phyloP scores from a whole-genome alignment of 106 monocot species.

The Dendrobium nobile region DNA sequence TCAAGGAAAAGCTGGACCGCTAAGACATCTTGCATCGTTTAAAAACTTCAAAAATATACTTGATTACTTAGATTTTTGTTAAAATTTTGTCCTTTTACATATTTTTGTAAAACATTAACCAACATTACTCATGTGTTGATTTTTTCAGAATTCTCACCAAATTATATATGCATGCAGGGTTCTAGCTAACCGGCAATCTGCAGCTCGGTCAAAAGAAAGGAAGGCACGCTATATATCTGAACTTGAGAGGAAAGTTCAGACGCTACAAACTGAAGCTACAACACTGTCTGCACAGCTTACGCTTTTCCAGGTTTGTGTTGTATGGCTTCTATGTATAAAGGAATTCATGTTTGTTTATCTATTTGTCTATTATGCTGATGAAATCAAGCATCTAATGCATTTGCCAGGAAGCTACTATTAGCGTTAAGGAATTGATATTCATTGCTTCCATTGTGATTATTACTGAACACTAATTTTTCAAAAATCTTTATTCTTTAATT shows the following conservation, averaged over 20 bases:
- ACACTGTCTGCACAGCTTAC: slow-evolving; percentile 36
- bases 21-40: neutral
- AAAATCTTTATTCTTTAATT: no score
- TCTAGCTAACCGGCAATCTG: slow-evolving; percentile 33
- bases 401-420: no score
- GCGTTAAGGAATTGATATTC: neutral
- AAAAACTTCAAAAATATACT: neutral
- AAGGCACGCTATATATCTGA: slow-evolving; percentile 33
- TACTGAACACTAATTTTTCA: neutral
- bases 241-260: slow-evolving; percentile 35
- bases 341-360: neutral
- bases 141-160: neutral
- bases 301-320: slow-evolving; percentile 19
- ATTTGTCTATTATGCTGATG: neutral
- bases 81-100: no score
- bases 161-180: slow-evolving; percentile 13
- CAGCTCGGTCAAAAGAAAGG: slow-evolving; percentile 37
- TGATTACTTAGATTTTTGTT: neutral
- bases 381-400: no score
- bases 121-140: no score
- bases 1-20: neutral
- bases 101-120: no score
- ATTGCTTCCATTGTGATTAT: neutral
- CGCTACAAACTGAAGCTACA: slow-evolving; percentile 38
- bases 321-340: neutral